phyloP scores from a whole-genome alignment of 2,329 filamentous ascomycete species.

The Iodosphaeria phyllophila region DNA sequence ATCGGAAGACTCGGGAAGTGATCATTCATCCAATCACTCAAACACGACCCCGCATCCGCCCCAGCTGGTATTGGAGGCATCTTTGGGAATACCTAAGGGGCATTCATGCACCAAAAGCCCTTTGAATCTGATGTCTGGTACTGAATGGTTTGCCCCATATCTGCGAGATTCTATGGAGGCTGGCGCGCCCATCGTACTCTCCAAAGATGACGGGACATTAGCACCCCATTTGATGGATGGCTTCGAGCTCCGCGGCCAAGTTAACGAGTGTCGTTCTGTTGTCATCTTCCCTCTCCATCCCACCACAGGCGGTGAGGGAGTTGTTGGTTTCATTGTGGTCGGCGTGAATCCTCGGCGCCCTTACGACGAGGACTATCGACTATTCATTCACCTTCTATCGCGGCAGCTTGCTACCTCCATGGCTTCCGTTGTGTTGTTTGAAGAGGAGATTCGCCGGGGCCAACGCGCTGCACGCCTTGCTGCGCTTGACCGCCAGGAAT shows the following conservation, averaged over 20 bases:
- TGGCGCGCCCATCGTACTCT: constrained; percentile 47
- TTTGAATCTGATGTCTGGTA: constrained; percentile 51
- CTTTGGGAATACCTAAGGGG: constrained; percentile 45
- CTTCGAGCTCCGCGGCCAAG: constrained; percentile 51
- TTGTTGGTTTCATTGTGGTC: constrained; percentile 62
- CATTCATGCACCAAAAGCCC: constrained; percentile 40
- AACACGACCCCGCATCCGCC: constrained; percentile 42
- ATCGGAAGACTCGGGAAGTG: constrained; percentile 49
- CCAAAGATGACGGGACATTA: constrained; percentile 46
- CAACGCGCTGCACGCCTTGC: constrained; percentile 57
- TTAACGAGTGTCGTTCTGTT: constrained; percentile 48
- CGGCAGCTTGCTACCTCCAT: constrained; percentile 64
- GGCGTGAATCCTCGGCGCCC: constrained; percentile 62
- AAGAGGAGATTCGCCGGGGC: constrained; percentile 62
- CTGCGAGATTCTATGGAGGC: constrained; percentile 60
- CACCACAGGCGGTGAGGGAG: constrained; percentile 48
- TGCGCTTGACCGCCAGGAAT: constrained; percentile 56
- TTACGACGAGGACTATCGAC: constrained; percentile 62
- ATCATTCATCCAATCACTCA: constrained; percentile 53
- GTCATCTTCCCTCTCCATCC: constrained; percentile 67
- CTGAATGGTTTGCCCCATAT: constrained; percentile 56
- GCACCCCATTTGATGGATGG: constrained; percentile 45
- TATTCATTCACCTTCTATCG: constrained; percentile 58
- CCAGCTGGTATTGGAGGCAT: constrained; percentile 51
- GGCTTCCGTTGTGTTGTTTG: constrained; percentile 65